Base-by-base conservation (phyloP, 306 rosid genomes). In the Vigna reflexopilosa region DNA sequence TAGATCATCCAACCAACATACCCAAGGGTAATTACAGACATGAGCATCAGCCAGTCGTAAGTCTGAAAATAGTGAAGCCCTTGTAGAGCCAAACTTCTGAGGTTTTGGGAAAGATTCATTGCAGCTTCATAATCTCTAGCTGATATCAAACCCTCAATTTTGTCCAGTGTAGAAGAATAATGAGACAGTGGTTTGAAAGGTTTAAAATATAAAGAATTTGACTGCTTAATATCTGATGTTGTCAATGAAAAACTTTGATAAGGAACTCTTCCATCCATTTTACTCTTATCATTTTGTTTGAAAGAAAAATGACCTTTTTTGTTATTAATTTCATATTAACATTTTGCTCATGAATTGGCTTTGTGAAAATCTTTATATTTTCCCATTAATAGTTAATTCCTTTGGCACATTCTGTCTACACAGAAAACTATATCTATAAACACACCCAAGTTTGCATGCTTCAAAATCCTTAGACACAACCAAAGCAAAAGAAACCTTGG, bases 51-150 rank as follows among this genome's bases (percentile, higher is more conserved):
- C 98, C 98, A 93, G 80, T 93, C 98, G 47, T 93, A 93, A 69
- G 98, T 93, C 83, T 93, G 98, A 80, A 93, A 93, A 87, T 93
- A 93, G 75, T 91, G 90, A 82, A 93, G 97, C 77, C 98, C 98
- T 84, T 84, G 86, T 80, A 93, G 80, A 13, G 98, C 97, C 85
- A 93, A 87, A 80, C 83, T 90, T 80, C 91, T 87, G 47, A 93
- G 93, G 75, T 86, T 82, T 84, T 91, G 88, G 11, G 94, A 88
- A 75, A 80, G 80, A 63, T 85, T 83, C 88, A 82, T 82, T 52
- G 98, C 98, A 75, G 90, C 86, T 77, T 87, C 89, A 80, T 89
- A 89, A 71, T 93, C 88, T 87, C 66, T 67, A 75, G 78, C 87
- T 65, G 85, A 81, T 81, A 89, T 93, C 65, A 85, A 86, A 73